phyloP scores from a whole-genome alignment of 1,284 basidiomycete species.

The Pyrrhoderma lamaoense region DNA sequence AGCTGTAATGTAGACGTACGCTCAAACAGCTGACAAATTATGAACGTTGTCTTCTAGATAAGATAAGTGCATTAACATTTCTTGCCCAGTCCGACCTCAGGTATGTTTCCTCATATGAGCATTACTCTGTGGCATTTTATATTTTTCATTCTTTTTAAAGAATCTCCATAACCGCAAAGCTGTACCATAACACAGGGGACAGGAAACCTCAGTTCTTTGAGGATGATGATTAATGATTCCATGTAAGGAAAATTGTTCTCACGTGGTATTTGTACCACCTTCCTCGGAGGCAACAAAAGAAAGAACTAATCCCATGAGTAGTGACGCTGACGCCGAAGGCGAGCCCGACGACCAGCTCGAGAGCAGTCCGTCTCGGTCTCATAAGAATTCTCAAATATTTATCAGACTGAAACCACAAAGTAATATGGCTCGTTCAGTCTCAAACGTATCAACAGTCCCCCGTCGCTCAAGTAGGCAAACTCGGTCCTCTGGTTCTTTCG shows the following conservation, averaged over 20 bases:
- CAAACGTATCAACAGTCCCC: background rate
- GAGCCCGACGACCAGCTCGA: slow-evolving; percentile 26
- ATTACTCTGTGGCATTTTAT: background rate
- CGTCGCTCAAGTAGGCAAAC: slow-evolving; percentile 29
- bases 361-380: slow-evolving; percentile 20
- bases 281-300: background rate
- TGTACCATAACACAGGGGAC: background rate
- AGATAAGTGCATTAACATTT: no score
- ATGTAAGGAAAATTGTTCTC: background rate
- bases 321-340: slow-evolving; percentile 24
- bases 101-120: background rate
- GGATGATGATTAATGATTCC: background rate
- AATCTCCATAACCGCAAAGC: background rate
- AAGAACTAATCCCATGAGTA: background rate
- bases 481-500: slow-evolving; percentile 26
- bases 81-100: no score
- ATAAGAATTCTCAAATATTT: background rate
- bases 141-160: background rate
- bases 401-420: slow-evolving; percentile 9
- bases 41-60: no score
- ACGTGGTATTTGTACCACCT: background rate
- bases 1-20: no score
- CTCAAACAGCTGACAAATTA: no score
- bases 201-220: background rate
- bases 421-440: slow-evolving; percentile 17